Base-by-base conservation (phyloP, 2,329 filamentous ascomycete species). In the Pyrenochaeta sp. region DNA sequence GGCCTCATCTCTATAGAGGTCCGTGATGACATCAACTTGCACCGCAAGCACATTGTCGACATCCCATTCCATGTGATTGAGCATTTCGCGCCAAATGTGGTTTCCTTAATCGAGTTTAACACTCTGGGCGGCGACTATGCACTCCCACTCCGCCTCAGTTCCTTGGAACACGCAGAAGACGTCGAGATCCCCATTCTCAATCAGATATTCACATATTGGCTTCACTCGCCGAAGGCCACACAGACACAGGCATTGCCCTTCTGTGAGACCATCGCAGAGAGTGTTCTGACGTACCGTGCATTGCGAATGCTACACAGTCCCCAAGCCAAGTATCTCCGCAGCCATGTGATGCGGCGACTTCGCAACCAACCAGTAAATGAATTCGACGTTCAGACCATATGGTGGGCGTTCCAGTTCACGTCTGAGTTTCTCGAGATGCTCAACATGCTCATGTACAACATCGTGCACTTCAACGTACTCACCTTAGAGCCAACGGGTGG, bases 391-490 rank as follows among this genome's bases (percentile, higher is more conserved):
- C 36, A 57, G 29, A 39, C 5, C 4, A 32, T 57, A 14, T 57
- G 54, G 54, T 29, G 30, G n/a, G 7, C 32, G 9, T 15, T 44
- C 7, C 10, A 35, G 29, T 11, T 4, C 17, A 32, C 30, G 18
- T 1, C 12, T 9, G 46, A 41, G 4, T 45, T 17, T 12, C 33
- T 20, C 6, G 36, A 23, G 0, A 47, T 37, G 54, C 31, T 57
- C 20, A 32, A 53, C 29, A 42, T 43, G 3, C 6, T 57, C 6
- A 2, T 53, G 11, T 27, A 35, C 42, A 53, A 53, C 27, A 29
- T 50, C 30, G 49, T 42, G 21, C 40, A n/a, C 9, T 53, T 57
- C 20, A 14, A 47, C 9, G 29, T 57, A 1, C 36, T 57, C 23
- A 36, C 33, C 7, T 40, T 4, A 3, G 41, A 50, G 40, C 54